A percentile compares a stretch with the other conserved stretches of the same genome.
Evolutionary conservation across 2,329 filamentous ascomycete species (phyloP).

Genomic region (Mycosphaerelloides madeirae): DNA sequence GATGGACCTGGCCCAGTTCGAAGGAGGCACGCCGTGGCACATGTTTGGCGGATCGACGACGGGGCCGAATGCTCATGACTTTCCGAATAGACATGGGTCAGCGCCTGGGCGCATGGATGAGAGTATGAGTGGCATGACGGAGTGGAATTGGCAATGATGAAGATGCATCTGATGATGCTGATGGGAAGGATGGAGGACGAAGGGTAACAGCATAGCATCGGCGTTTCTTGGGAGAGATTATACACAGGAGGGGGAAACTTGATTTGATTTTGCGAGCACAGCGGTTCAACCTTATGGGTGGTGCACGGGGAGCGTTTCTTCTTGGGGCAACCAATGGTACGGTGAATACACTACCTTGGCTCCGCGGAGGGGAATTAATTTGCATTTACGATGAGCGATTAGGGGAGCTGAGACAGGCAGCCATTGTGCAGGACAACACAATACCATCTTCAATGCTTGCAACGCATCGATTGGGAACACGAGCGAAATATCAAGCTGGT

Average conservation of each 20-base stretch:
- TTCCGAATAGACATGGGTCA: constrained; percentile 7
- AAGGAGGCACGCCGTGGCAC: constrained; percentile 7
- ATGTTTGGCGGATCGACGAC: neutral
- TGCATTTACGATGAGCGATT: no score
- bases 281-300: neutral
- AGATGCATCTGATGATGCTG: no score
- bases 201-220: no score
- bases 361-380: constrained; percentile 1
- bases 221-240: no score
- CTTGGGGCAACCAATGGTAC: constrained; percentile 1
- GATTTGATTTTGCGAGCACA: no score
- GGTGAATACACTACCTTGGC: neutral
- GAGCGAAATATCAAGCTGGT: no score
- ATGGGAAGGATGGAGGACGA: no score
- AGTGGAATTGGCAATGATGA: constrained; percentile 19
- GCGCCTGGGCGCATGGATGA: constrained; percentile 16
- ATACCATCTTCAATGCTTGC: no score
- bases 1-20: constrained; percentile 18
- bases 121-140: constrained; percentile 15
- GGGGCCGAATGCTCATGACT: neutral
- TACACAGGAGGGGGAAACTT: no score
- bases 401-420: no score
- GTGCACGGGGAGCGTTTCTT: neutral
- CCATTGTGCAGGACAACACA: no score
- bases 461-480: no score